These are phyloP conservation scores for Barbarea vulgaris DNA, from an alignment of 345 rosid genomes.

Conservation along the genomic window DNA sequence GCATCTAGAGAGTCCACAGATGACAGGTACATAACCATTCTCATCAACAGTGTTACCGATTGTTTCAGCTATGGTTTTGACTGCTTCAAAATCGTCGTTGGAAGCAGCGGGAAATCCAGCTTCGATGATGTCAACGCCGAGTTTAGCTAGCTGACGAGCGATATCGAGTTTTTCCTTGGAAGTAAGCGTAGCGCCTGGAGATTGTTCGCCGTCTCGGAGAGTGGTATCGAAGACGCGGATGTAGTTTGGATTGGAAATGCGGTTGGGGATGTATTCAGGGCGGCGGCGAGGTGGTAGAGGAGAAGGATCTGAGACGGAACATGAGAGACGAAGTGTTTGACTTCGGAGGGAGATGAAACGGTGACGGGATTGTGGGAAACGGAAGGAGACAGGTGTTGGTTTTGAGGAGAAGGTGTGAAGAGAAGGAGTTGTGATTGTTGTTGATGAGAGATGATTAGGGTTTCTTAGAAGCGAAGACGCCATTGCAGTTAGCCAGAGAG, in stretches of 20 bases:
- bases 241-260: conserved; percentile 69
- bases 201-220: conserved; percentile 98
- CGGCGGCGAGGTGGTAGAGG: conserved; percentile 42
- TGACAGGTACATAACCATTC: conserved; percentile 81
- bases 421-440: conserved; percentile 16
- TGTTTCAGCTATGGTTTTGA: conserved; percentile 66
- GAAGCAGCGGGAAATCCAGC: conserved; percentile 96
- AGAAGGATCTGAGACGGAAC: conserved; percentile 43
- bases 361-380: conserved; percentile 23
- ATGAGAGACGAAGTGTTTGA: conserved; percentile 30
- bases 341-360: conserved; percentile 20
- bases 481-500: conserved; percentile 33
- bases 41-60: conserved; percentile 69
- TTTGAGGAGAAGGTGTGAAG: conserved; percentile 21
- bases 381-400: conserved; percentile 22
- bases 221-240: conserved; percentile 94
- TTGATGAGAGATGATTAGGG: conserved; percentile 28
- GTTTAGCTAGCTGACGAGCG: conserved; percentile 83
- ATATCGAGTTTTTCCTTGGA: conserved; percentile 88
- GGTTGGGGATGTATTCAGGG: conserved; percentile 72
- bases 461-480: conserved; percentile 38
- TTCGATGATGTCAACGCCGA: conserved; percentile 91
- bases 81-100: conserved; percentile 89
- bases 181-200: conserved; percentile 95
- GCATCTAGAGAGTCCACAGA: conserved; percentile 91